Base-by-base conservation (phyloP, 768 basidiomycete genomes). In the Tricholomella constricta region DNA sequence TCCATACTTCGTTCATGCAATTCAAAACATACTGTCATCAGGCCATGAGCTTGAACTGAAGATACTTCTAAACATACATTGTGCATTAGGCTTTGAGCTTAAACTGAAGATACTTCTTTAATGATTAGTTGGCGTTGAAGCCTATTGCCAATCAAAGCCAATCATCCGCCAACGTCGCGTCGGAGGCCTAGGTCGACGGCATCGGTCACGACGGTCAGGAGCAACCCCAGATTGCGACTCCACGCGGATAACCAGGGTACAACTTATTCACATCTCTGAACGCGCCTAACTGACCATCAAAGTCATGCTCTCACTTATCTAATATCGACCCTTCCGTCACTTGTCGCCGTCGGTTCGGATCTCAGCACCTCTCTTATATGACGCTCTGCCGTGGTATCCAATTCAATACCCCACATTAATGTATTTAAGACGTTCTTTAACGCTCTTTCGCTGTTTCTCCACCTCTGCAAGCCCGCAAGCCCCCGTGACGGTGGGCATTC, bases 401-500 rank as follows among this genome's bases (percentile, higher is more conserved):
- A 43, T 15, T 41, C 34, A 51, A 11, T 43, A 41, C 47, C 51
- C 50, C 50, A 22, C 37, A 42, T 20, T 22, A 44, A 56, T 55
- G 54, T 26, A 40, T 46, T 29, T 35, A 9, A 43, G 44, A 34
- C 43, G 48, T 22, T 31, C 54, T 10, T 29, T 41, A 10, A 17
- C 34, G 12, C 38, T 45, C 12, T 51, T 37, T 35, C 46, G 41
- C 42, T 49, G 37, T 20, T 43, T 51, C 27, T 50, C 50, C 12
- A 46, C 52, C 53, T 38, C 46, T 20, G 40, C 29, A 22, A 26
- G 31, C 32, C 12, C 53, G 12, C 58, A 48, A 49, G 53, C 44
- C 20, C 52, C 48, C n/a, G 17, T 73, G 40, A 67, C 66, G 1
- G 55, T 74, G 11, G 72, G 69, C n/a, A 66, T 74, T 22, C 70